Conservation (phyloP, 2,329 filamentous ascomycete genomes). For the Fusarium sp. region DNA sequence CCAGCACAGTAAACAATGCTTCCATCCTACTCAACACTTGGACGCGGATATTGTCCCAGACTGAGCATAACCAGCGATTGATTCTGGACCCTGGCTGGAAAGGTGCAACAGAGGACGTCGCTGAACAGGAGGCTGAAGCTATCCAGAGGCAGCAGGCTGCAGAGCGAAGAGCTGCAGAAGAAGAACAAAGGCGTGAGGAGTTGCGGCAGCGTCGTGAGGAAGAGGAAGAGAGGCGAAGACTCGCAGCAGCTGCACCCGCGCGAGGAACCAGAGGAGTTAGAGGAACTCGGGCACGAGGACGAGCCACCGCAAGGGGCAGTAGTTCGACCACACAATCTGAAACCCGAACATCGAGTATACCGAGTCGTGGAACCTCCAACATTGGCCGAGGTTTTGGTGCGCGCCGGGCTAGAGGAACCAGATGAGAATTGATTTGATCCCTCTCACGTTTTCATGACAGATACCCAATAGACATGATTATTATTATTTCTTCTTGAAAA, state of each 20-base stretch:
- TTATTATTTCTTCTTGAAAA: slow-evolving; percentile 78
- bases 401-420: slow-evolving; percentile 50
- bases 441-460: slow-evolving; percentile 38
- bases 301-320: slow-evolving; percentile 44
- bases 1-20: slow-evolving; percentile 84
- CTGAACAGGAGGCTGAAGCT: slow-evolving; percentile 86
- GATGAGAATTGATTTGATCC: slow-evolving; percentile 31
- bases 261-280: slow-evolving; percentile 50
- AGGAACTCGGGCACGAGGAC: slow-evolving; percentile 48
- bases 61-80: slow-evolving; percentile 94
- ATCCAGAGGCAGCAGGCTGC: slow-evolving; percentile 78
- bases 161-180: slow-evolving; percentile 79
- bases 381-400: slow-evolving; percentile 51
- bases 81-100: slow-evolving; percentile 91
- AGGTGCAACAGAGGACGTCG: slow-evolving; percentile 85
- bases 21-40: slow-evolving; percentile 93
- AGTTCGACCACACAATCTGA: slow-evolving; percentile 47
- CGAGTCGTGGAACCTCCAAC: slow-evolving; percentile 50
- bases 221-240: slow-evolving; percentile 59
- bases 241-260: slow-evolving; percentile 45
- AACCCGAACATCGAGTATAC: slow-evolving; percentile 42
- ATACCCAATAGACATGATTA: slow-evolving; percentile 47
- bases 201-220: slow-evolving; percentile 72
- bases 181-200: slow-evolving; percentile 80
- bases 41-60: slow-evolving; percentile 95